phyloP scores from a whole-genome alignment of 495 filamentous ascomycete genomes.

The Coniosporium apollinis region DNA sequence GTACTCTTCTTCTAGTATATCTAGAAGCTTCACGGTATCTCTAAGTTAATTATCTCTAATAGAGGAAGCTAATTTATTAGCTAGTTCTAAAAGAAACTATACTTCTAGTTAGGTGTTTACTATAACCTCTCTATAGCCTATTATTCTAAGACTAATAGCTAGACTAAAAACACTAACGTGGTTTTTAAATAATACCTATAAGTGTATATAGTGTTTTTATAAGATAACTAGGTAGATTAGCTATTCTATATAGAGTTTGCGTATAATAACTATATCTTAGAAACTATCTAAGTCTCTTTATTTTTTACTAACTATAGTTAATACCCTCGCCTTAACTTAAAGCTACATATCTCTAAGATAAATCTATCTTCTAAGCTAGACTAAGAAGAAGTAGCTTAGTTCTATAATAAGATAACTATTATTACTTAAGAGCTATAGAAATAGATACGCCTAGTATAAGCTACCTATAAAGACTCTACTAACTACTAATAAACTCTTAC shows the following conservation, averaged over 20 bases:
- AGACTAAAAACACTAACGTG: conserved; percentile 1
- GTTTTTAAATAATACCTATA: conserved; percentile 4
- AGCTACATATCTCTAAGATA: background rate
- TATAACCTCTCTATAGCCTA: background rate
- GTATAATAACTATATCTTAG: background rate
- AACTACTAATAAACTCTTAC: background rate
- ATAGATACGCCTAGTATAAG: background rate
- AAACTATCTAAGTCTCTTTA: background rate
- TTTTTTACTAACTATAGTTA: background rate
- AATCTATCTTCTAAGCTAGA: background rate
- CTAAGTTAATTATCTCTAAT: background rate
- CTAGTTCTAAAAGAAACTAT: background rate
- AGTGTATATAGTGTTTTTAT: conserved; percentile 3
- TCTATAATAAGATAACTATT: background rate
- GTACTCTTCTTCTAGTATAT: background rate
- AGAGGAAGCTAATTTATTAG: background rate
- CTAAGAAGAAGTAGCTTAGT: background rate
- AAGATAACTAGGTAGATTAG: conserved; percentile 7
- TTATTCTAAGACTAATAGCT: conserved; percentile 1
- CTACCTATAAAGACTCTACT: background rate
- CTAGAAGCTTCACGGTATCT: background rate
- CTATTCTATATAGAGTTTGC: background rate
- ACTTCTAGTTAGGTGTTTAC: background rate
- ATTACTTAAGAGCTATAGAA: background rate
- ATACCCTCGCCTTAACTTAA: background rate